These are phyloP conservation scores for Asterochloris sp. DNA, from an alignment of 139 green algal species.

Conservation along the genomic window DNA sequence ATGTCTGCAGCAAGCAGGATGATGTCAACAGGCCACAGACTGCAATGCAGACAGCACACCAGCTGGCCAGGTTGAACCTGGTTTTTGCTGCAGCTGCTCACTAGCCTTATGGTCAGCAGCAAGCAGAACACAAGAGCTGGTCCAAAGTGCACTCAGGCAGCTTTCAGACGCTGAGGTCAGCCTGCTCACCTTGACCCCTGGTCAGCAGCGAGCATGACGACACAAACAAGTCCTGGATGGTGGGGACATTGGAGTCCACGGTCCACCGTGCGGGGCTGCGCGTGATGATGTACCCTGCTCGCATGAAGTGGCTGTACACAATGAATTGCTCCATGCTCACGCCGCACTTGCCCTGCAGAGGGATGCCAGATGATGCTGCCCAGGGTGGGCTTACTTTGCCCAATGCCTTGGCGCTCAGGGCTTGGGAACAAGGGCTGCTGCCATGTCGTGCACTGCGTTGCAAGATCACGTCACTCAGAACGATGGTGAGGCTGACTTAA, in stretches of 20 bases:
- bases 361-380: background rate
- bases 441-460: background rate
- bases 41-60: too few species aligned
- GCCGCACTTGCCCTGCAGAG: slow-evolving; percentile 3
- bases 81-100: background rate
- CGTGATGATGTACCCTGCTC: slow-evolving; percentile 8
- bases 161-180: background rate
- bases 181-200: too few species aligned
- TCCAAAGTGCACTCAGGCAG: background rate
- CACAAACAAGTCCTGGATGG: too few species aligned
- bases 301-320: slow-evolving; percentile 21
- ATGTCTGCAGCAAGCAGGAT: too few species aligned
- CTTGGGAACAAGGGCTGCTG: background rate
- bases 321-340: slow-evolving; percentile 13
- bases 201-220: too few species aligned
- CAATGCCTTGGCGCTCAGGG: too few species aligned
- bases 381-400: background rate
- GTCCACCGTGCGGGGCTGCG: background rate
- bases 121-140: background rate
- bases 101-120: background rate
- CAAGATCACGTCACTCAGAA: too few species aligned
- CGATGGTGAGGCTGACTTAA: background rate
- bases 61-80: too few species aligned
- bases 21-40: too few species aligned
- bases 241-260: background rate